Base-by-base conservation (phyloP, 2,329 filamentous ascomycete genomes). In the Geosmithia putterillii region DNA sequence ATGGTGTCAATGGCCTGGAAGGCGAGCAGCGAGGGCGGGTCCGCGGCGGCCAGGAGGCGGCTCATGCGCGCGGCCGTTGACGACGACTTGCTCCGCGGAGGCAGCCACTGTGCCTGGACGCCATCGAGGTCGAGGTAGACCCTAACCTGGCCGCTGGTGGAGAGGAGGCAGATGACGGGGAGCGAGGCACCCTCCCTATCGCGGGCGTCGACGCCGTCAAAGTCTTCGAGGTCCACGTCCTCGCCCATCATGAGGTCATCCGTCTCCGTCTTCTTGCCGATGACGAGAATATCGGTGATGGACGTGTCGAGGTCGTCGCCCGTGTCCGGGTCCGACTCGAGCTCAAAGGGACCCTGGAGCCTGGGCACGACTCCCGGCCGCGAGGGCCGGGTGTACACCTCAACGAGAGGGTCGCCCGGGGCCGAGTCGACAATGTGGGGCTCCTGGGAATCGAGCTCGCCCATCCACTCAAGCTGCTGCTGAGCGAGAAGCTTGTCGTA, bases 381-480 rank as follows among this genome's bases (percentile, higher is more conserved):
- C 8, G 63, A 60, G 7, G 78, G 78, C 37, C 78, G 67, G 12
- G 61, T 65, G 45, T 73, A 82, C 15, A 82, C 67, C 50, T 80
- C 74, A 2, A 66, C 58, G 0, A 66, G 57, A 5, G 67, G 64
- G 34, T 79, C 73, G 20, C 67, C 70, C 10, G 57, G 52, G 1
- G 65, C 56, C 0, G 64, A 63, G 14, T 80, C 74, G 3, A 76
- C 52, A n/a, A 74, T 51, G 17, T 66, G 65, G 0, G 78, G 76
- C 44, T 81, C 77, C 55, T 82, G 78, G 5, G 66, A 68, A 53
- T 82, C 78, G 41, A 82, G 58, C 44, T 81, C 77, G 2, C 75
- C 70, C 74, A 82, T 81, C 78, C 78, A 82, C 43, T 78, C 72
- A 7, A 81, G 62, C 52, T 82, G 78, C 52, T 82, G 78, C 53